phyloP scores from a whole-genome alignment of 345 rosid genomes.

The Gossypium sturtianum region DNA sequence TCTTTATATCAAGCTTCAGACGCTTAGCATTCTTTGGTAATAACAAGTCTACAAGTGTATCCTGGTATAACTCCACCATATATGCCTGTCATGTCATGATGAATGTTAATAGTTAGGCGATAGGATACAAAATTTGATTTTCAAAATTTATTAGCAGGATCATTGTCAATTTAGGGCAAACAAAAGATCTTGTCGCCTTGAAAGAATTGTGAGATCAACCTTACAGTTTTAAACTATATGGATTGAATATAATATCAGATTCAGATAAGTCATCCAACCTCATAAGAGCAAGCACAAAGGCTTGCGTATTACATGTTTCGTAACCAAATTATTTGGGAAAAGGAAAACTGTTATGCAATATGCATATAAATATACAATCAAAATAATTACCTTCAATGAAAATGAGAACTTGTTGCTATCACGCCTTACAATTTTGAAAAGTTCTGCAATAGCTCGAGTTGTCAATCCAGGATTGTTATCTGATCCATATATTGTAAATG shows the following conservation, averaged over 20 bases:
- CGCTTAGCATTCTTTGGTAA: slow-evolving; percentile 66
- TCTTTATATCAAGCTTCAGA: slow-evolving; percentile 82
- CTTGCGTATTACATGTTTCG: not conserved
- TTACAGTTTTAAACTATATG: not conserved
- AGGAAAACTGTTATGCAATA: not conserved
- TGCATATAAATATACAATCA: not conserved
- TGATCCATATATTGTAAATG: slow-evolving; percentile 90
- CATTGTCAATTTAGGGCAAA: not conserved
- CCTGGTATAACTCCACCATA: slow-evolving; percentile 96
- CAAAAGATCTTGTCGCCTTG: not conserved
- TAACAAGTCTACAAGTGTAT: slow-evolving; percentile 80
- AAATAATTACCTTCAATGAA: slow-evolving; percentile 63
- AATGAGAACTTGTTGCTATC: slow-evolving; percentile 77
- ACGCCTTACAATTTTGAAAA: slow-evolving; percentile 66
- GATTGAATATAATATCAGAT: not conserved
- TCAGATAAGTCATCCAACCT: not conserved
- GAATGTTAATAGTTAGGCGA: slow-evolving; percentile 8
- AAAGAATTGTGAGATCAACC: not conserved
- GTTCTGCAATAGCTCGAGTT: slow-evolving; percentile 81
- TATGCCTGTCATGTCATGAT: slow-evolving; percentile 50
- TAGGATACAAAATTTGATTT: not conserved
- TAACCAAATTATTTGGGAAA: not conserved
- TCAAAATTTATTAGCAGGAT: not conserved
- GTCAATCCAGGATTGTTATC: slow-evolving; percentile 78
- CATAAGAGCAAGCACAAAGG: not conserved